These are phyloP conservation scores for Amylocystis lapponica DNA, from an alignment of 768 basidiomycete species.

Conservation along the genomic window DNA sequence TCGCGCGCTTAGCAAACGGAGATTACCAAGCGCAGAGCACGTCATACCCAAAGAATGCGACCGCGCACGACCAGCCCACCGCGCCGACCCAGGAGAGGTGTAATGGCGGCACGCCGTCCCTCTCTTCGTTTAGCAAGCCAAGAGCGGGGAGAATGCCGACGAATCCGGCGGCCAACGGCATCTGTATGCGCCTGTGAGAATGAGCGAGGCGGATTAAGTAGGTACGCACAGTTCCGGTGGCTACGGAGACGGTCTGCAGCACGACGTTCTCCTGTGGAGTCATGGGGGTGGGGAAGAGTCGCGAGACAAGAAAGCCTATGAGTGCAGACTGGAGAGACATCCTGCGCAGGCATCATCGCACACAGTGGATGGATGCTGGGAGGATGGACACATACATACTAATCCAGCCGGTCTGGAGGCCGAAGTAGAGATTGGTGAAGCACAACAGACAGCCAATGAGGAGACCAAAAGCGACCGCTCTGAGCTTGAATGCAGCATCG, in stretches of 20 bases:
- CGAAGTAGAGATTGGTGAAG: slow-evolving; percentile 88
- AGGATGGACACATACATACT: slow-evolving; percentile 57
- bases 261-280: slow-evolving; percentile 93
- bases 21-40: not conserved
- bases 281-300: slow-evolving; percentile 63
- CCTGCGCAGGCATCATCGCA: slow-evolving; percentile 45
- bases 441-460: slow-evolving; percentile 83
- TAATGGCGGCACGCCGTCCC: slow-evolving; percentile 76
- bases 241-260: slow-evolving; percentile 92
- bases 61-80: slow-evolving; percentile 81
- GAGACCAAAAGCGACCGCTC: slow-evolving; percentile 72
- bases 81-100: slow-evolving; percentile 67
- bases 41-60: slow-evolving; percentile 86
- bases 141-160: slow-evolving; percentile 94
- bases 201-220: not conserved
- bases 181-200: slow-evolving; percentile 33
- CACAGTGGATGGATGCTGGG: not conserved
- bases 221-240: slow-evolving; percentile 62
- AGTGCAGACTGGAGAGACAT: slow-evolving; percentile 95
- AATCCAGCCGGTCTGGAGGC: slow-evolving; percentile 87
- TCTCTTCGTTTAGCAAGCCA: slow-evolving; percentile 61
- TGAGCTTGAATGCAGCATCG: slow-evolving; percentile 10
- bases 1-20: slow-evolving; percentile 5
- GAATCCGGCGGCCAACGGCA: slow-evolving; percentile 84
- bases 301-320: slow-evolving; percentile 83